Conservation (phyloP, 345 rosid species). For the Geranium brycei region DNA sequence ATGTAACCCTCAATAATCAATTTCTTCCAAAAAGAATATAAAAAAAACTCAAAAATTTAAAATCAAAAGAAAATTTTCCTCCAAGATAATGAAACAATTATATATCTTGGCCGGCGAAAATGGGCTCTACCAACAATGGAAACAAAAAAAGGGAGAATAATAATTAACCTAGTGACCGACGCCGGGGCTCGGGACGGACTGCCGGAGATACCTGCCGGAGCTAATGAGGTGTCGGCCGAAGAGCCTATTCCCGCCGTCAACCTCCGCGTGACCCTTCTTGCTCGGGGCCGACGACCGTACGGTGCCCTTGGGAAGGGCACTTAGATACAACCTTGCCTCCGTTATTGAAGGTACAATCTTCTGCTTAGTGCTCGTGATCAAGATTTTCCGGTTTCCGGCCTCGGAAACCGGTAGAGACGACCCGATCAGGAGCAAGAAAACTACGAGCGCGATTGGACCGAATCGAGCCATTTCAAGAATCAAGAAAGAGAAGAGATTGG, state of each 20-base stretch:
- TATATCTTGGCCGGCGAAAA: too few species aligned
- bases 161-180: slow-evolving; percentile 33
- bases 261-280: slow-evolving; percentile 46
- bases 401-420: slow-evolving; percentile 17
- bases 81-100: too few species aligned
- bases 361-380: too few species aligned
- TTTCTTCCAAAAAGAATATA: too few species aligned
- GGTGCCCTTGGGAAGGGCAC: slow-evolving; percentile 52
- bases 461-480: too few species aligned
- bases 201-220: slow-evolving; percentile 38
- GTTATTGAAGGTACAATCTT: slow-evolving; percentile 1
- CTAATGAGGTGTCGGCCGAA: slow-evolving; percentile 42
- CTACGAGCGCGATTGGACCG: slow-evolving; percentile 3
- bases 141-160: too few species aligned
- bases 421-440: slow-evolving; percentile 21
- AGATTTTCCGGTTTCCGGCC: slow-evolving; percentile 27
- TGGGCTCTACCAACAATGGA: too few species aligned
- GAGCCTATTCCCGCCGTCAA: slow-evolving; percentile 31
- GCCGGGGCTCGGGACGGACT: slow-evolving; percentile 82
- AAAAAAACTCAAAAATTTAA: too few species aligned
- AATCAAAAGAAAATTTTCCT: too few species aligned
- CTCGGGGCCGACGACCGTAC: slow-evolving; percentile 51
- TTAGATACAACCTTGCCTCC: slow-evolving; percentile 26
- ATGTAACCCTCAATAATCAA: too few species aligned
- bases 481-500: too few species aligned